A percentile compares a stretch with the other conserved stretches of the same genome.
Conservation (phyloP, 2,329 filamentous ascomycete species). For the Hyphodiscus sp. region DNA sequence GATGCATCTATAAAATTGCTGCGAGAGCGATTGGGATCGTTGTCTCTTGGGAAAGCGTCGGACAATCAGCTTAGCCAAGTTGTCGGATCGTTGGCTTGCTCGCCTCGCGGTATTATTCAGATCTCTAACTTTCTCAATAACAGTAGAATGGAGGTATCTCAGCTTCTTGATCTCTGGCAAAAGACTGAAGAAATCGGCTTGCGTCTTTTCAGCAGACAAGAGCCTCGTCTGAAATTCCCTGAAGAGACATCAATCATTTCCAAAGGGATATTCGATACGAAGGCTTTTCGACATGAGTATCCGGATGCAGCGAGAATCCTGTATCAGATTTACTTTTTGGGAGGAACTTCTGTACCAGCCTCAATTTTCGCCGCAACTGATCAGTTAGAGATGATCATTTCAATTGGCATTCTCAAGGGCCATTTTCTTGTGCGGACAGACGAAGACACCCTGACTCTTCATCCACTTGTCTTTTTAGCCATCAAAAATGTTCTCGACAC, state of each 20-base stretch:
- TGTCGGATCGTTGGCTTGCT: slow-evolving; percentile 11
- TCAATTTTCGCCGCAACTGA: slow-evolving; percentile 18
- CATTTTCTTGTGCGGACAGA: slow-evolving; percentile 13
- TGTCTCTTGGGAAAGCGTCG: slow-evolving; percentile 7
- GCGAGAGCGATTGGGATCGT: slow-evolving; percentile 5
- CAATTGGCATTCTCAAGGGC: slow-evolving; percentile 17
- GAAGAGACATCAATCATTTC: slow-evolving; percentile 17
- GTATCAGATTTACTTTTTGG: slow-evolving; percentile 20
- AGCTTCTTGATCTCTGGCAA: slow-evolving; percentile 20
- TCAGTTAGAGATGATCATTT: slow-evolving; percentile 20
- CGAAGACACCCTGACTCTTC: slow-evolving; percentile 19
- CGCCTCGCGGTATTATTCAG: slow-evolving; percentile 21
- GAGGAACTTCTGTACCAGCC: slow-evolving; percentile 18
- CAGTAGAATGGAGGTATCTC: slow-evolving; percentile 20
- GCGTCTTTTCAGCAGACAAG: slow-evolving; percentile 18
- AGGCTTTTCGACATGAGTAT: slow-evolving; percentile 15
- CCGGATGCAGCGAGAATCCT: slow-evolving; percentile 11
- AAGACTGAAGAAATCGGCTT: slow-evolving; percentile 19
- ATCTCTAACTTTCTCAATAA: slow-evolving; percentile 18
- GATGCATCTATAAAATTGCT: slow-evolving; percentile 17
- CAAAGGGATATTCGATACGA: slow-evolving; percentile 17
- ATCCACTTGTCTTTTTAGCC: slow-evolving; percentile 20
- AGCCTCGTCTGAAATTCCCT: slow-evolving; percentile 13
- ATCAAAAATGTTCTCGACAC: slow-evolving; percentile 13
- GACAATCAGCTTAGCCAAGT: slow-evolving; percentile 18